Conservation (phyloP, 345 rosid genomes). For the Brassica nigra region DNA sequence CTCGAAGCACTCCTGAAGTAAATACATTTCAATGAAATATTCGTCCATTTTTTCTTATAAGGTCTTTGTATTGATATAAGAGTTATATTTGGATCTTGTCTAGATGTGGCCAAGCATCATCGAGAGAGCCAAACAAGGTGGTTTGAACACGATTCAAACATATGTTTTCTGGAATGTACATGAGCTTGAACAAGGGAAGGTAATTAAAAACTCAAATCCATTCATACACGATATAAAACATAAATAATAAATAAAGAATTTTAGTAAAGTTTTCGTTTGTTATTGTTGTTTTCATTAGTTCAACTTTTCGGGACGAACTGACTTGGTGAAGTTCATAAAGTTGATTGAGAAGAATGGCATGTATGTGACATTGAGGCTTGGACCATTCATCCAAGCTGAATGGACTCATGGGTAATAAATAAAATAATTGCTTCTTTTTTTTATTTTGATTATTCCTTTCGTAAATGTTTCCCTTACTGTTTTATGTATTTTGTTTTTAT, state of each 20-base stretch:
- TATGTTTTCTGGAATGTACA: conserved; percentile 75
- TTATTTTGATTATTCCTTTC: not conserved
- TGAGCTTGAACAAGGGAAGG: conserved; percentile 51
- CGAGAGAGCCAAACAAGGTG: conserved; percentile 53
- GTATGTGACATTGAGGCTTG: conserved; percentile 72
- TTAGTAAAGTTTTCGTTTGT: not conserved
- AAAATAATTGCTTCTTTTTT: not conserved
- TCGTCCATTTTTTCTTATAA: not conserved
- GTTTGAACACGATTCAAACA: conserved; percentile 66
- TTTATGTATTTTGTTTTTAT: not conserved
- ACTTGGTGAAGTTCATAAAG: conserved; percentile 79
- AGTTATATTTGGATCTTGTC: conserved; percentile 12
- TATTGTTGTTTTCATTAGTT: conserved; percentile 41
- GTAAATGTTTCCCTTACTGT: not conserved
- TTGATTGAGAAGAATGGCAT: conserved; percentile 53
- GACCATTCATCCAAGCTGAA: conserved; percentile 96
- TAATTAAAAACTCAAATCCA: not conserved
- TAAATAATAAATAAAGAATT: not conserved
- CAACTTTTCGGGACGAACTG: conserved; percentile 68
- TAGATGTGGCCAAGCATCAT: conserved; percentile 50
- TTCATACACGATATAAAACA: not conserved
- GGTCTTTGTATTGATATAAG: conserved; percentile 5
- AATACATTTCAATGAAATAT: not conserved
- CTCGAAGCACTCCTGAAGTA: conserved; percentile 49
- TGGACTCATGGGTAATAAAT: conserved; percentile 86